Percentiles rank a stretch among this genome's conserved stretches.
phyloP scores from a whole-genome alignment of 768 basidiomycete species.

The Tulasnella sp. region DNA sequence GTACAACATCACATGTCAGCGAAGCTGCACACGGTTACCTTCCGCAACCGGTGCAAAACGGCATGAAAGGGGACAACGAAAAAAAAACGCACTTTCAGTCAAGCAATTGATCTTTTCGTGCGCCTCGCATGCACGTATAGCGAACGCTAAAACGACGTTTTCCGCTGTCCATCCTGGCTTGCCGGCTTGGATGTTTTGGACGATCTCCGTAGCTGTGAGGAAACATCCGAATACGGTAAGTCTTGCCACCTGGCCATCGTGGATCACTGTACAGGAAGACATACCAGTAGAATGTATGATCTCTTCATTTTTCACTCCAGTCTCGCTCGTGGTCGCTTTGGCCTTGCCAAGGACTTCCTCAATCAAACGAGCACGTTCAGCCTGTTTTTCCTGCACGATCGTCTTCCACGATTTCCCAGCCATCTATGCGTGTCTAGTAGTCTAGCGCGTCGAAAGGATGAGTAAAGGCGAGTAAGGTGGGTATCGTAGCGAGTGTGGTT shows the following conservation, averaged over 20 bases:
- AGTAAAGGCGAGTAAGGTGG: background rate
- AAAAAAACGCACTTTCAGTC: conserved; percentile 64
- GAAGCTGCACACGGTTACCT: background rate
- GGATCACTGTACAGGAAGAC: background rate
- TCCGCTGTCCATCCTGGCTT: conserved; percentile 42
- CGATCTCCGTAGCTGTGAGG: conserved; percentile 37
- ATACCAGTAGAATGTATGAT: conserved; percentile 10
- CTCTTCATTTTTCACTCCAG: background rate
- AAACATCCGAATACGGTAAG: background rate
- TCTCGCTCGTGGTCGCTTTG: background rate
- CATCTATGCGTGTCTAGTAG: background rate
- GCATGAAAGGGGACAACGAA: too few species aligned
- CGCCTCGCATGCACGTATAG: conserved; percentile 55
- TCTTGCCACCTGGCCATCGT: background rate
- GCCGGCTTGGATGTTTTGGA: conserved; percentile 38
- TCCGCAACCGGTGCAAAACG: background rate
- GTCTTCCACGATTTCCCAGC: conserved; percentile 20
- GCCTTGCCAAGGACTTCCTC: background rate
- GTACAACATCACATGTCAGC: conserved; percentile 10
- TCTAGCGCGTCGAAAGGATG: background rate
- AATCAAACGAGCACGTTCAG: conserved; percentile 15
- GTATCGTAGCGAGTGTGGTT: background rate
- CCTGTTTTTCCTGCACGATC: conserved; percentile 28
- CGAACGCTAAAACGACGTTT: conserved; percentile 52
- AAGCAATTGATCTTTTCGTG: conserved; percentile 73